Evolutionary conservation across 371 early-diverging fungal genomes (phyloP).

Genomic region (Homolaphlyctis polyrhiza): DNA sequence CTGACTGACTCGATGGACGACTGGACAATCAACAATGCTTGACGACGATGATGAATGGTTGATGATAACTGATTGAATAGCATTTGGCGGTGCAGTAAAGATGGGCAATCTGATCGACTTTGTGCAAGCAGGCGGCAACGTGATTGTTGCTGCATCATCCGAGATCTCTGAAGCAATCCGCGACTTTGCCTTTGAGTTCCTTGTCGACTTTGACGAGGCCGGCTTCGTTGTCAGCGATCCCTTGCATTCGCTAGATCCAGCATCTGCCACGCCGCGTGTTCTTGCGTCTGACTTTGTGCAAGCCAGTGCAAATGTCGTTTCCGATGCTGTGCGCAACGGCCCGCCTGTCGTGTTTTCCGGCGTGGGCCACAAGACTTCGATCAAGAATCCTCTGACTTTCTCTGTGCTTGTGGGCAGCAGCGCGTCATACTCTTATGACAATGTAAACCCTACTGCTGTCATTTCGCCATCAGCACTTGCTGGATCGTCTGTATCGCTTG

Average conservation of each 20-base stretch:
- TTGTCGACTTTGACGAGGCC: slow-evolving; percentile 71
- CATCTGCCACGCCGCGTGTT: too few species aligned
- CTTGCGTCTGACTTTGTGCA: slow-evolving; percentile 33
- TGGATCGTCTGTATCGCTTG: slow-evolving; percentile 59
- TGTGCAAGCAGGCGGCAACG: slow-evolving; percentile 88
- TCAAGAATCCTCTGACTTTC: slow-evolving; percentile 55
- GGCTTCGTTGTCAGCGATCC: slow-evolving; percentile 67
- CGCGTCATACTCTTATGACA: slow-evolving; percentile 13
- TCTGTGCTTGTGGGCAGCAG: slow-evolving; percentile 61
- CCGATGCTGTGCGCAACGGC: slow-evolving; percentile 2
- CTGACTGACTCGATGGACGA: neutral
- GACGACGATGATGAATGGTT: too few species aligned
- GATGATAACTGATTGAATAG: too few species aligned
- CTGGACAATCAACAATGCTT: too few species aligned
- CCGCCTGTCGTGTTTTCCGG: slow-evolving; percentile 70
- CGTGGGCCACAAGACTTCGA: slow-evolving; percentile 58
- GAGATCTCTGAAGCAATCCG: slow-evolving; percentile 64
- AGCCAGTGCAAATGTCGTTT: neutral
- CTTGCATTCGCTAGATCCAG: slow-evolving; percentile 46
- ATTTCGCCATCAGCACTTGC: slow-evolving; percentile 31
- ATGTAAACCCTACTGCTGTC: slow-evolving; percentile 27
- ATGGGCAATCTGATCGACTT: slow-evolving; percentile 64
- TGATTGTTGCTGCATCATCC: slow-evolving; percentile 65
- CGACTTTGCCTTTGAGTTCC: slow-evolving; percentile 80
- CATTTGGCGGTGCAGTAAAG: slow-evolving; percentile 25